Evolutionary conservation across 345 rosid genomes (phyloP), one percentile per base, ranked within the genome.

Genomic region (Melastoma malabathricum): DNA sequence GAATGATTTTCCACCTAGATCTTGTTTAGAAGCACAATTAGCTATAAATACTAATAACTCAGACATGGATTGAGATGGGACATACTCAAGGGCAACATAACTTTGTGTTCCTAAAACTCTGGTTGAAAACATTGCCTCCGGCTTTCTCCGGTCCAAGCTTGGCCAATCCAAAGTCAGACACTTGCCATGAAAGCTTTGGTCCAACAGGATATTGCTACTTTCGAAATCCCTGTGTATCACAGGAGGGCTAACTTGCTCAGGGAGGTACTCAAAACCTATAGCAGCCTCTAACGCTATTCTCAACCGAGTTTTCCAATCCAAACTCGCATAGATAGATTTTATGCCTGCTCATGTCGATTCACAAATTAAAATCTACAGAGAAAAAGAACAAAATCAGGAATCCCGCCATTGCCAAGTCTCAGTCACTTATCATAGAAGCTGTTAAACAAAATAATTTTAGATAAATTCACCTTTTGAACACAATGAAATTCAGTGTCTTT

Each of bases 231-330:
- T 63, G 66, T 82, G 89, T 55, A 85, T 79, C 64, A 85, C 86
- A 0, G 82, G 86, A 18, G 87, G 89, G 20, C 74, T 65, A 64
- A 76, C 72, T 39, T 75, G 78, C 62, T 86, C 96, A 46, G 83
- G 96, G 45, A 86, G 93, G 72, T 83, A 86, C 43, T 79, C 86
- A 69, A 86, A 64, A 22, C 96, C 96, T 57, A 77, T 86, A 3
- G 96, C 94, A 55, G 89, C 82, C 62, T 79, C 96, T 22, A 83
- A 68, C 55, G 89, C 92, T 70, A 83, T 81, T 67, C 77, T 77
- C 71, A 79, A 62, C 49, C 94, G 76, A 17, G 80, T 78, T 71
- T 74, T 77, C 94, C 96, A 87, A 52, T 77, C 80, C 59, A 87
- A 69, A 54, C 65, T 71, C 18, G 23, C 48, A 57, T 68, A 60